These are phyloP conservation scores for Aureobasidium melanogenum DNA, from an alignment of 2,329 filamentous ascomycete genomes.

Conservation along the genomic window DNA sequence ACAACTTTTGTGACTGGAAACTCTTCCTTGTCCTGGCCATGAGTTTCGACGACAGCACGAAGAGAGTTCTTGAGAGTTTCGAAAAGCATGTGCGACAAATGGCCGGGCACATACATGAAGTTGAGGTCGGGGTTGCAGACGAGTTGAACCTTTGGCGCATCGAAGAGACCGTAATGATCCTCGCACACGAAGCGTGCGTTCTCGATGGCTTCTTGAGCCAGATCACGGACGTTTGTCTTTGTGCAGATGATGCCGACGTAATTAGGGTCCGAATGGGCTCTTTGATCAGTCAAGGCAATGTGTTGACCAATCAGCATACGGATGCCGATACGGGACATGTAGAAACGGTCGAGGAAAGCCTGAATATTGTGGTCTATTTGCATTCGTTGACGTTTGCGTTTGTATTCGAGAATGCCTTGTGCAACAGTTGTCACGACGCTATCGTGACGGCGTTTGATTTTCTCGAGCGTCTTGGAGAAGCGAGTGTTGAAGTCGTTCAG, in stretches of 20 bases:
- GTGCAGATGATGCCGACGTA: constrained; percentile 99
- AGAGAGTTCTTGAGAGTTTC: constrained; percentile 98
- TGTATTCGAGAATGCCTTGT: constrained; percentile 96
- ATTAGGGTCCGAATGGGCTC: constrained; percentile 76
- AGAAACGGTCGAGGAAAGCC: constrained; percentile 95
- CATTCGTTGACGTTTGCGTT: constrained; percentile 90
- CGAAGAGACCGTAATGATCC: constrained; percentile 95
- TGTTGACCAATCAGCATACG: constrained; percentile 99
- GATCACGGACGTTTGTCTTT: constrained; percentile 90
- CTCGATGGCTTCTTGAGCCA: constrained; percentile 94
- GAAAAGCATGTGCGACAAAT: constrained; percentile 98
- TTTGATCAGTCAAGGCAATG: constrained; percentile 91
- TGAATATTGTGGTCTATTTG: constrained; percentile 98
- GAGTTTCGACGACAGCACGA: constrained; percentile 89
- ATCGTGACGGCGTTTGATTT: constrained; percentile 93
- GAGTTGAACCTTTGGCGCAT: constrained; percentile 91
- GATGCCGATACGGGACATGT: constrained; percentile 99
- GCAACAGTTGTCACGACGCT: constrained; percentile 96
- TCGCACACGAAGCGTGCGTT: constrained; percentile 99
- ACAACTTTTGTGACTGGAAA: constrained; percentile 97
- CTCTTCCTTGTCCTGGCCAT: constrained; percentile 89
- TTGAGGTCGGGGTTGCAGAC: constrained; percentile 89
- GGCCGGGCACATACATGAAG: constrained; percentile 99
- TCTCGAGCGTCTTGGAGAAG: constrained; percentile 80
- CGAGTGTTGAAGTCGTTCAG: constrained; percentile 87